Evolutionary conservation across 768 basidiomycete species (phyloP).

Genomic region (Albatrellus ellisii): DNA sequence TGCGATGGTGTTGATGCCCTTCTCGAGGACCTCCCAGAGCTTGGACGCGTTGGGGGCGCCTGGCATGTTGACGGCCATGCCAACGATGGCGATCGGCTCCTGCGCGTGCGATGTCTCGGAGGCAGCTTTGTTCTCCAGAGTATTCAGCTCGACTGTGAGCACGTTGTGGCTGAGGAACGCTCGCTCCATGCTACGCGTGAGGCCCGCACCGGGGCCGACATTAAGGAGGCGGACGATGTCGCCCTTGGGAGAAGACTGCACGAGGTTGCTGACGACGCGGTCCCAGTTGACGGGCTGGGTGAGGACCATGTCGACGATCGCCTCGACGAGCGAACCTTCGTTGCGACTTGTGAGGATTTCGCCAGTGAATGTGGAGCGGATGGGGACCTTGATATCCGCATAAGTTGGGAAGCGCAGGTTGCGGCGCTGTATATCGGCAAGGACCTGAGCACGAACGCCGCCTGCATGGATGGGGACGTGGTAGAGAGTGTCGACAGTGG

Average conservation of each 20-base stretch:
- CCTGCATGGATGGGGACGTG: slow-evolving; percentile 27
- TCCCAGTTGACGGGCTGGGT: slow-evolving; percentile 29
- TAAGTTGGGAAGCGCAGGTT: slow-evolving; percentile 38
- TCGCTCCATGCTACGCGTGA: slow-evolving; percentile 27
- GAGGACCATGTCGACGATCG: slow-evolving; percentile 11
- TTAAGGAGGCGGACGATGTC: slow-evolving; percentile 28
- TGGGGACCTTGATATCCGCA: slow-evolving; percentile 23
- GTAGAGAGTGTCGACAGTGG: slow-evolving; percentile 38
- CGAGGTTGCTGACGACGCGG: slow-evolving; percentile 20
- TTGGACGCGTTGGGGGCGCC: slow-evolving; percentile 33
- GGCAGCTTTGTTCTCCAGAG: neutral
- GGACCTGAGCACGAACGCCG: slow-evolving; percentile 25
- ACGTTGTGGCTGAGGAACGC: slow-evolving; percentile 16
- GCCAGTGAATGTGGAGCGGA: slow-evolving; percentile 11
- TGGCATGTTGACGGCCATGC: slow-evolving; percentile 50
- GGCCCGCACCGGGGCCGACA: slow-evolving; percentile 33
- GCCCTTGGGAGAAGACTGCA: slow-evolving; percentile 14
- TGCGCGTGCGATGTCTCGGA: slow-evolving; percentile 17
- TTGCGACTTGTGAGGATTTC: slow-evolving; percentile 2
- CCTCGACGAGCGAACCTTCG: slow-evolving; percentile 5
- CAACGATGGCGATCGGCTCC: slow-evolving; percentile 54
- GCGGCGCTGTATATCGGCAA: slow-evolving; percentile 30
- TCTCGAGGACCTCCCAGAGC: slow-evolving; percentile 48
- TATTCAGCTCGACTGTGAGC: slow-evolving; percentile 2
- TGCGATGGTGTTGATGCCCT: slow-evolving; percentile 40